These are phyloP conservation scores for Solioccasus polychromus DNA, from an alignment of 768 basidiomycete species.

Conservation along the genomic window DNA sequence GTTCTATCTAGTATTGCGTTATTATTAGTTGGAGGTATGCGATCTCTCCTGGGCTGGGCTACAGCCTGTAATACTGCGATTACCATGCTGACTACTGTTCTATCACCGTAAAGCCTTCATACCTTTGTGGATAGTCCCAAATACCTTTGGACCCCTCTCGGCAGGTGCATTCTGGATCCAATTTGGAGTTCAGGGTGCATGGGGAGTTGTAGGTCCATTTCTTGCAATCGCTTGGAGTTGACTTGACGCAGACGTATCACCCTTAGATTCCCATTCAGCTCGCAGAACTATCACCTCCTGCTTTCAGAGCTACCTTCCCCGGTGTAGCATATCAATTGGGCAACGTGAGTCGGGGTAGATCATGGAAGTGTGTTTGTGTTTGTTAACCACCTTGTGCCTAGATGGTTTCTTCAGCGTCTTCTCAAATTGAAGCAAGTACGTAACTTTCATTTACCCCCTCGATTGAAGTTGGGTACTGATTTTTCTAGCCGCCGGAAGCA, in stretches of 20 bases:
- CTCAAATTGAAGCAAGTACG: conserved; percentile 43
- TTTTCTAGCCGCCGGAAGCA: conserved; percentile 51
- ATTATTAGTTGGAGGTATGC: conserved; percentile 24
- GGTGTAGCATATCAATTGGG: conserved; percentile 85
- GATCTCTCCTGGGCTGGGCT: conserved; percentile 49
- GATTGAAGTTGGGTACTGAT: neutral
- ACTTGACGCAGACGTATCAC: neutral
- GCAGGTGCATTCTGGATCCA: conserved; percentile 88
- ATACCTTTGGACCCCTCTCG: conserved; percentile 58
- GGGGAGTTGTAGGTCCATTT: conserved; percentile 67
- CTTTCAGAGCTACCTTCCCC: conserved; percentile 85
- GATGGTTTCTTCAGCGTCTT: conserved; percentile 69
- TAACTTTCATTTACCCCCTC: neutral
- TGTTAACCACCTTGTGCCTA: conserved; percentile 15
- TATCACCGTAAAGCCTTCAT: conserved; percentile 43
- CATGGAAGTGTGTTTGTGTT: neutral
- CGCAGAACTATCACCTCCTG: conserved; percentile 81
- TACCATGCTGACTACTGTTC: neutral
- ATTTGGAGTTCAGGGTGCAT: conserved; percentile 86
- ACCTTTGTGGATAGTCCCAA: conserved; percentile 82
- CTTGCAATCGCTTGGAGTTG: neutral
- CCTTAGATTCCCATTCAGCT: conserved; percentile 69
- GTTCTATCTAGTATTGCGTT: conserved; percentile 17
- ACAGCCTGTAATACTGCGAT: neutral
- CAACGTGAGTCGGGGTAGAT: conserved; percentile 38